phyloP scores from a whole-genome alignment of 1,139 yeast genomes.

The Candida frijolesensis region DNA sequence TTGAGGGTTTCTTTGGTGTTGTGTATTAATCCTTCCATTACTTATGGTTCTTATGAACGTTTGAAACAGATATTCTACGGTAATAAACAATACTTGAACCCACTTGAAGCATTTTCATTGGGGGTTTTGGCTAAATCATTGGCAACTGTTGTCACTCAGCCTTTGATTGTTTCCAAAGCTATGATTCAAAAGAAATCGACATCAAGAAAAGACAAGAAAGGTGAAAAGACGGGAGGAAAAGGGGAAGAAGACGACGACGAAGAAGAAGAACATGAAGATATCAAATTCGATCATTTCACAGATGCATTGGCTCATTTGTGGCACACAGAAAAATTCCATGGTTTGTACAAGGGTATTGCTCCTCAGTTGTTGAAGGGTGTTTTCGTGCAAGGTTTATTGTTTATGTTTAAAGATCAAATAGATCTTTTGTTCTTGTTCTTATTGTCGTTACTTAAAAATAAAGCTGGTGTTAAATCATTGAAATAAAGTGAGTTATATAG shows the following conservation, averaged over 20 bases:
- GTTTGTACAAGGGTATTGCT: constrained; percentile 71
- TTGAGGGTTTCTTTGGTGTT: constrained; percentile 78
- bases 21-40: constrained; percentile 83
- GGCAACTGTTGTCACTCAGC: constrained; percentile 83
- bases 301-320: constrained; percentile 48
- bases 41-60: constrained; percentile 82
- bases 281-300: constrained; percentile 42
- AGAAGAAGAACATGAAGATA: constrained; percentile 33
- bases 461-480: constrained; percentile 2
- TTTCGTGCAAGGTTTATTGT: constrained; percentile 80
- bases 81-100: constrained; percentile 50
- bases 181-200: constrained; percentile 62
- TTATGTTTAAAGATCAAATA: constrained; percentile 78
- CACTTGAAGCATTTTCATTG: constrained; percentile 68
- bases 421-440: constrained; percentile 46
- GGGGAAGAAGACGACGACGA: constrained; percentile 13
- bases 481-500: background rate
- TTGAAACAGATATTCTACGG: constrained; percentile 58
- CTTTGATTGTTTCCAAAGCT: constrained; percentile 80
- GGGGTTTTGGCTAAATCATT: constrained; percentile 81
- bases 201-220: constrained; percentile 7
- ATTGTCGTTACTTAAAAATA: constrained; percentile 35
- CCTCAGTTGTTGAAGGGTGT: constrained; percentile 86
- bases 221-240: background rate
- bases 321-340: constrained; percentile 41